These are phyloP conservation scores for Vitis riparia DNA, from an alignment of 164 flowering plant species.

Conservation along the genomic window DNA sequence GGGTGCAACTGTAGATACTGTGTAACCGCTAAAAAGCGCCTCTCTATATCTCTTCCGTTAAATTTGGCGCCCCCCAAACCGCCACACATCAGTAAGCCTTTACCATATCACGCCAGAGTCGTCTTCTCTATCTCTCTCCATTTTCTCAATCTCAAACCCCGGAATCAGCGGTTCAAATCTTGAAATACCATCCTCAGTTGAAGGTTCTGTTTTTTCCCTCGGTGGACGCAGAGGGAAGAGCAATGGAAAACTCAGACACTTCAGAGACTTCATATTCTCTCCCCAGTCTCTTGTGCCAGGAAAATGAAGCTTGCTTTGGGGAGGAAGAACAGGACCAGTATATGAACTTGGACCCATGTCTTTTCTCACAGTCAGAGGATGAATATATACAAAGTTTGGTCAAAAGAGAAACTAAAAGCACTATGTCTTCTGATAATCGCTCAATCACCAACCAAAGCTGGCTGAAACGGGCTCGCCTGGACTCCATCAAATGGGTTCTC, in stretches of 20 bases:
- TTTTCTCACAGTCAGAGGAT: conserved; percentile 33
- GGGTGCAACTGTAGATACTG: too few relatives aligned
- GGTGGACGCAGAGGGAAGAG: conserved; percentile 5
- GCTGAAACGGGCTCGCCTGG: conserved; percentile 54
- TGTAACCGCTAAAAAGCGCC: conserved; percentile 1
- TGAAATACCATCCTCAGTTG: neutral
- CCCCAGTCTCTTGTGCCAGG: conserved; percentile 54
- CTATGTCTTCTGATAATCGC: conserved; percentile 3
- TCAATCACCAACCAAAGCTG: conserved; percentile 19
- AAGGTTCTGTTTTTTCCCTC: neutral
- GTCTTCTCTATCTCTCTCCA: too few relatives aligned
- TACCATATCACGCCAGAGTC: too few relatives aligned
- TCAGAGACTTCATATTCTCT: conserved; percentile 21
- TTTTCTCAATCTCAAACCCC: too few relatives aligned
- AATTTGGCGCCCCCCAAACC: too few relatives aligned
- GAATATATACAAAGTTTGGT: conserved; percentile 53
- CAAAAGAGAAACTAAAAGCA: conserved; percentile 32
- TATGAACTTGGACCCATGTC: conserved; percentile 4
- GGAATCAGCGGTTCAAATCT: neutral
- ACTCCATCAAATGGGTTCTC: conserved; percentile 65
- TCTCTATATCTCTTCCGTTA: neutral
- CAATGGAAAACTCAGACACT: conserved; percentile 23
- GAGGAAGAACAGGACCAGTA: conserved; percentile 13
- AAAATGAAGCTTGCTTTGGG: conserved; percentile 37
- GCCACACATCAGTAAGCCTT: too few relatives aligned